Conservation (phyloP, 2,329 filamentous ascomycete genomes). For the Pseudogymnoascus destructans region DNA sequence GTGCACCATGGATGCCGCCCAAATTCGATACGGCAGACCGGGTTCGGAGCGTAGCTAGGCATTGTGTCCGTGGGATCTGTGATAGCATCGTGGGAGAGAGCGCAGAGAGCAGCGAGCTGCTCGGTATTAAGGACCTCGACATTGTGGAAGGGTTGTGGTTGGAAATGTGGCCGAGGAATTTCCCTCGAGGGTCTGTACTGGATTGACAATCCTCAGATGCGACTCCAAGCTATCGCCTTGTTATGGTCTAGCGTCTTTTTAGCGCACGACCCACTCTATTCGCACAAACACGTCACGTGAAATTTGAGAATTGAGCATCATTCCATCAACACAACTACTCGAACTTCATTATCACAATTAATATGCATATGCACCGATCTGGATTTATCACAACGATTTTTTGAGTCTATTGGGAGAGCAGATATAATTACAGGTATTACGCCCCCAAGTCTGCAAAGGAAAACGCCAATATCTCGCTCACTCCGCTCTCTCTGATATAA, state of each 20-base stretch:
- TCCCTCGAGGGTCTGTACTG: neutral
- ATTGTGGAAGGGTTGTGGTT: conserved; percentile 12
- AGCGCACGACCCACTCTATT: neutral
- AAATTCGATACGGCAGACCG: neutral
- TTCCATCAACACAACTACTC: neutral
- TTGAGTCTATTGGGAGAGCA: conserved; percentile 6
- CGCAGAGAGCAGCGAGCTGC: conserved; percentile 17
- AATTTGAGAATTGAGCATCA: neutral
- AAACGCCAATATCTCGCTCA: conserved; percentile 7
- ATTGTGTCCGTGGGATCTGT: conserved; percentile 11
- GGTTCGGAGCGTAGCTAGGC: neutral
- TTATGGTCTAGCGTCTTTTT: neutral
- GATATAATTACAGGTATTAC: conserved; percentile 8
- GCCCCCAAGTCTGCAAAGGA: conserved; percentile 6
- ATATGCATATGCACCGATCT: neutral
- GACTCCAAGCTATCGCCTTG: conserved; percentile 5
- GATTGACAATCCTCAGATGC: conserved; percentile 4
- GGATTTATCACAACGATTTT: neutral
- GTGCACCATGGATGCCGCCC: neutral
- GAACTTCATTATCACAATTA: neutral
- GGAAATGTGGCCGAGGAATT: neutral
- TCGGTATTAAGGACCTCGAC: conserved; percentile 21
- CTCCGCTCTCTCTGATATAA: neutral
- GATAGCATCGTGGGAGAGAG: conserved; percentile 13
- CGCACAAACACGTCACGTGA: conserved; percentile 4